These are phyloP conservation scores for Colletotrichum filicis DNA, from an alignment of 2,329 filamentous ascomycete genomes.

Conservation along the genomic window DNA sequence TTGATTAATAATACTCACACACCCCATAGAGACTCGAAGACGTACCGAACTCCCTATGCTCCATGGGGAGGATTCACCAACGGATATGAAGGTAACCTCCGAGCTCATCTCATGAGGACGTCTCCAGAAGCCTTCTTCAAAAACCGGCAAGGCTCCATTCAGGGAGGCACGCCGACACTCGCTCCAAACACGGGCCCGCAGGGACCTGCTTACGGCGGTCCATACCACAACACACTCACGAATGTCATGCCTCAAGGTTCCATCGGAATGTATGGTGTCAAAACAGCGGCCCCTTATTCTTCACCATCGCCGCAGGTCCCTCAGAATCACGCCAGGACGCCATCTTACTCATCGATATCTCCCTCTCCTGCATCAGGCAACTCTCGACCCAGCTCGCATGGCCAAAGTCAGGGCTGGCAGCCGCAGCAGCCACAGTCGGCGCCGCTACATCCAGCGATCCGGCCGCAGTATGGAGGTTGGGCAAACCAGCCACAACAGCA, in stretches of 20 bases:
- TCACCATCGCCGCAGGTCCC: constrained; percentile 23
- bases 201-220: constrained; percentile 8
- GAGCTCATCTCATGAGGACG: constrained; percentile 55
- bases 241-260: constrained; percentile 25
- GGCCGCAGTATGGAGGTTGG: constrained; percentile 42
- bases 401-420: constrained; percentile 24
- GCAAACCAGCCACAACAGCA: constrained; percentile 17
- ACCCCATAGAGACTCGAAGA: constrained; percentile 58
- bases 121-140: constrained; percentile 48
- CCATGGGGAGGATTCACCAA: constrained; percentile 69
- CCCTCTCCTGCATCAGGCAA: constrained; percentile 7
- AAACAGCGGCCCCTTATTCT: constrained; percentile 30
- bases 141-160: constrained; percentile 35
- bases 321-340: constrained; percentile 3
- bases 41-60: constrained; percentile 70
- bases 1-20: constrained; percentile 33
- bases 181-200: not conserved
- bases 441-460: constrained; percentile 51
- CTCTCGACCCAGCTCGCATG: constrained; percentile 30
- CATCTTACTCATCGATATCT: constrained; percentile 33
- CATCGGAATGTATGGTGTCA: constrained; percentile 33
- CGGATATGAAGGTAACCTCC: constrained; percentile 66
- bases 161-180: constrained; percentile 30
- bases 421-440: constrained; percentile 35
- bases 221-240: constrained; percentile 26